Percentiles rank a stretch among this genome's conserved stretches.
Conservation (phyloP, 345 rosid genomes). For the Eucalyptus cloeziana region DNA sequence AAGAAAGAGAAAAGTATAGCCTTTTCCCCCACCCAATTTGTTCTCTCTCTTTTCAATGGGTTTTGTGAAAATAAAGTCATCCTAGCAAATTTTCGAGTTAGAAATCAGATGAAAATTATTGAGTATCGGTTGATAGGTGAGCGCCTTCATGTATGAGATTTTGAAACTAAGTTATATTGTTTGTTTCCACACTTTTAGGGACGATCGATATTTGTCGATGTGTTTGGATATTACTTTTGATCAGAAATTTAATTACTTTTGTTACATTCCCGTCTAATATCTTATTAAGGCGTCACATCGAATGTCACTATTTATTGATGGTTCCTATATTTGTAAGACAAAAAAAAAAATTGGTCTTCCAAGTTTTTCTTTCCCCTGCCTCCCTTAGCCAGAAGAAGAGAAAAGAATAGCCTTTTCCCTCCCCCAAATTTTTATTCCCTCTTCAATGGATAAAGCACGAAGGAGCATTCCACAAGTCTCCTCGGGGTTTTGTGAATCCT, state of each 20-base stretch:
- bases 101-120: background rate
- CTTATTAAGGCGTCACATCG: background rate
- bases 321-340: background rate
- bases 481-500: background rate
- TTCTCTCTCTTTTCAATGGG: background rate
- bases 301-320: background rate
- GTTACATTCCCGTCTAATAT: background rate
- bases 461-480: background rate
- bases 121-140: background rate
- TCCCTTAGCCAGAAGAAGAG: background rate
- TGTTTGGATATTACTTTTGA: background rate
- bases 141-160: too few relatives aligned
- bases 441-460: background rate
- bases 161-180: background rate
- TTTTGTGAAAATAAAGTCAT: background rate
- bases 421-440: background rate
- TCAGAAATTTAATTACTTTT: background rate
- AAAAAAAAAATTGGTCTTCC: too few relatives aligned
- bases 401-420: background rate
- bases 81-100: background rate
- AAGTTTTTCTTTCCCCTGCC: background rate
- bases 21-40: background rate
- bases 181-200: background rate
- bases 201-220: background rate
- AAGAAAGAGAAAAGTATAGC: background rate